These are phyloP conservation scores for Mortierella claussenii DNA, from an alignment of 192 early-diverging fungal genomes.

Conservation along the genomic window DNA sequence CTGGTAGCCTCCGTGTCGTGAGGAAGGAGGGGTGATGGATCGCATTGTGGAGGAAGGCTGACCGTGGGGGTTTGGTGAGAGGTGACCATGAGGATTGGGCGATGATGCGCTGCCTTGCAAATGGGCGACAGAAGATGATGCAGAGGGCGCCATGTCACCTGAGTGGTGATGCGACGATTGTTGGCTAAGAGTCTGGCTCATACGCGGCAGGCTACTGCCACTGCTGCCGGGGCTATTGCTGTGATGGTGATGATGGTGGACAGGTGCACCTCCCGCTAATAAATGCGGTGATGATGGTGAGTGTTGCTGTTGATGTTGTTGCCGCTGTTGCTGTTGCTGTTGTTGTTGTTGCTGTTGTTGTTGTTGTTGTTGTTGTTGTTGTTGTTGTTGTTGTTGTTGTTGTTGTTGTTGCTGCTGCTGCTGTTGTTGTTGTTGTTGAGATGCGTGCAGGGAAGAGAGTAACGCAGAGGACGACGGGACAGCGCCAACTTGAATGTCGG, in stretches of 20 bases:
- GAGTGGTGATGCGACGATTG: slow-evolving; percentile 10
- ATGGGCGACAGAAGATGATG: slow-evolving; percentile 8
- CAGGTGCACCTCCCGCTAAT: no score
- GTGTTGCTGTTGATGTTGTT: neutral
- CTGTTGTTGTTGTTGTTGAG: slow-evolving; percentile 1
- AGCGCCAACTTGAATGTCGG: slow-evolving; percentile 13
- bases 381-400: neutral
- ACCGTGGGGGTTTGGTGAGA: slow-evolving; percentile 10
- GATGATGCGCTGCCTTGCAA: slow-evolving; percentile 1
- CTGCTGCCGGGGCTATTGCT: slow-evolving; percentile 1
- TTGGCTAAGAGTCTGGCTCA: slow-evolving; percentile 19
- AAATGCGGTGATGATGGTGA: neutral
- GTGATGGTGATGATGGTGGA: neutral
- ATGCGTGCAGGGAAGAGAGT: slow-evolving; percentile 3
- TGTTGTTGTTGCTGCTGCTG: neutral
- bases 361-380: no score
- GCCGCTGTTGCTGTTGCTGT: neutral
- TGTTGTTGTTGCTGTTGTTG: neutral
- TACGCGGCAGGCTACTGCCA: slow-evolving; percentile 4
- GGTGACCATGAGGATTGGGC: slow-evolving; percentile 8
- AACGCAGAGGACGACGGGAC: slow-evolving; percentile 12
- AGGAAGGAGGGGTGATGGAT: slow-evolving; percentile 28
- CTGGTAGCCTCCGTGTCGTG: slow-evolving; percentile 14
- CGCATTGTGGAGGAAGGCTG: slow-evolving; percentile 8
- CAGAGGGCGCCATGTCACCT: slow-evolving; percentile 8